These are phyloP conservation scores for Dryadomyces quercivorus DNA, from an alignment of 2,329 filamentous ascomycete genomes.

Conservation along the genomic window DNA sequence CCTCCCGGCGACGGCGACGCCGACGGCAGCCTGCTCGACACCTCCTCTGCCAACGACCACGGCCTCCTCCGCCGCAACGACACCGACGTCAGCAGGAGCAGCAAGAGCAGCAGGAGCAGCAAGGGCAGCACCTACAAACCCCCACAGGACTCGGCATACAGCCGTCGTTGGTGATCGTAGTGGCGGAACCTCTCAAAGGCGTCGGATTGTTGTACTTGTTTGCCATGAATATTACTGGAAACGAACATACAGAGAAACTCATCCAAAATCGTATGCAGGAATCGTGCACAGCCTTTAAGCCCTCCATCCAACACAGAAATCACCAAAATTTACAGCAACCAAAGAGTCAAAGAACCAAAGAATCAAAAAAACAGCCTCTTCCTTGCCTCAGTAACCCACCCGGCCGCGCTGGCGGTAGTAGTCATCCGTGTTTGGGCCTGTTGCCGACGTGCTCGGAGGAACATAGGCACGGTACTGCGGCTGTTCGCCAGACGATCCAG, in stretches of 20 bases:
- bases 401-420: constrained; percentile 36
- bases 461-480: constrained; percentile 51
- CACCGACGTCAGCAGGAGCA: not conserved
- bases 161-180: constrained; percentile 10
- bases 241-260: not conserved
- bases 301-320: not conserved
- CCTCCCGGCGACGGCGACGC: not conserved
- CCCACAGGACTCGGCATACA: constrained; percentile 7
- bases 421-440: constrained; percentile 33
- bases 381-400: constrained; percentile 7
- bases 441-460: constrained; percentile 28
- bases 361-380: not conserved
- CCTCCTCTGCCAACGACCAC: not conserved
- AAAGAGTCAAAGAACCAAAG: no score
- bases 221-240: not conserved
- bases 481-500: constrained; percentile 15
- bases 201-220: no score
- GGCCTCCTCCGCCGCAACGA: constrained; percentile 7
- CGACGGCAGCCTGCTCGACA: not conserved
- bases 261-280: not conserved
- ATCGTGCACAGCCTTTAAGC: not conserved
- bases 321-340: not conserved
- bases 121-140: not conserved
- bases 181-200: no score
- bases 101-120: no score